Evolutionary conservation across 2,329 filamentous ascomycete genomes (phyloP).

Genomic region (Thelonectria rubi): DNA sequence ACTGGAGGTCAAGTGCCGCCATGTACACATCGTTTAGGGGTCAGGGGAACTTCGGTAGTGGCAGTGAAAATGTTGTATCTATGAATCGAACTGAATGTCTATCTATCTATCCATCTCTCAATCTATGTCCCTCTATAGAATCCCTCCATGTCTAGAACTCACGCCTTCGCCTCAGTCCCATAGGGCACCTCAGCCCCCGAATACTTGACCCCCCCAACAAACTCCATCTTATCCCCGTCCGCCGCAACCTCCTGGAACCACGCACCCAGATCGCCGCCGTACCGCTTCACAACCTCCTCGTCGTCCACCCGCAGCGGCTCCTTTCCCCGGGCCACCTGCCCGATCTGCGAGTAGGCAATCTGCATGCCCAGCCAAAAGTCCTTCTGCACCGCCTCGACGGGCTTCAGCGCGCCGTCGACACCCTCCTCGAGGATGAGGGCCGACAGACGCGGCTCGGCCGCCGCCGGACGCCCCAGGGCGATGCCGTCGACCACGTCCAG

Average conservation of each 20-base stretch:
- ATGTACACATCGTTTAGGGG: no score
- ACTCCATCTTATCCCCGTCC: constrained; percentile 43
- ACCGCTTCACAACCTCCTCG: constrained; percentile 27
- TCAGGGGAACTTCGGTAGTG: no score
- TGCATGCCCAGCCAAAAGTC: constrained; percentile 22
- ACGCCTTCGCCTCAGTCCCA: constrained; percentile 19
- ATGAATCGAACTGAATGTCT: not conserved
- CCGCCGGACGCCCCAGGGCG: constrained; percentile 56
- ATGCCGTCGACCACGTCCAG: constrained; percentile 67
- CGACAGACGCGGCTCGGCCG: constrained; percentile 46
- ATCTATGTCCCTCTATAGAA: not conserved
- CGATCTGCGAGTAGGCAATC: constrained; percentile 30
- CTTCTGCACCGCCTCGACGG: constrained; percentile 23
- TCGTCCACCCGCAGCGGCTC: constrained; percentile 44
- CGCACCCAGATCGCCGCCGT: constrained; percentile 35
- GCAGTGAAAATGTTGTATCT: no score
- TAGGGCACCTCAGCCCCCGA: constrained; percentile 33
- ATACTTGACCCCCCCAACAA: constrained; percentile 35
- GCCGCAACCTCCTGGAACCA: constrained; percentile 36
- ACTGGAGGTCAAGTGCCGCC: no score
- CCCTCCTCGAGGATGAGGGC: constrained; percentile 42
- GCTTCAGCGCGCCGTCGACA: constrained; percentile 31
- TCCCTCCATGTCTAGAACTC: not conserved
- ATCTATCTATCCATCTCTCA: not conserved
- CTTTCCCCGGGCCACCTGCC: constrained; percentile 31